Evolutionary conservation across 2,329 filamentous ascomycete species (phyloP), one percentile per base, ranked within the genome.

Genomic region (Xylariaceae sp.): DNA sequence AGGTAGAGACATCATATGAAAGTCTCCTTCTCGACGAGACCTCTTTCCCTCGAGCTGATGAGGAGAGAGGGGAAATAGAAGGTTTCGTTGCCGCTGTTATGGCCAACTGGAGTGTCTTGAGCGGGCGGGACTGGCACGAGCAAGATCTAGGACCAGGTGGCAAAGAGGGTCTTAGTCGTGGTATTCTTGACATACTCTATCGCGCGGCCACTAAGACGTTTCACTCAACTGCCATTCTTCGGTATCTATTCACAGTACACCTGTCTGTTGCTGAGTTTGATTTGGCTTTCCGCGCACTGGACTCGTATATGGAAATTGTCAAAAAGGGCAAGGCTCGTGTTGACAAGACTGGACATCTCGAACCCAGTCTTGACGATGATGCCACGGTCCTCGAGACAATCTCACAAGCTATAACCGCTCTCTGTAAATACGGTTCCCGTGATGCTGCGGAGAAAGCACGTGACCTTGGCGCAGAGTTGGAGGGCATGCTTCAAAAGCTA

Each of bases 191-290:
- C 63, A 87, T 89, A 19, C 73, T 98, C 6, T 98, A 97, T 64
- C 85, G 85, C 30, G 88, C 90, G 17, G 88, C 91, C 7, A 89
- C 86, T 9, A 95, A 93, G 64, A 95, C 90, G 0, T 98, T 93
- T 58, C 93, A 98, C 64, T 98, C 93, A 1, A 95, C 91, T 1
- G 72, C 89, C 9, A 87, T 97, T 47, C 69, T 98, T 22, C 78
- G 91, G 43, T 80, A 90, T 55, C 73, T 98, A 0, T 97, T 97
- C 60, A 84, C 81, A 9, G 85, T 95, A 2, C 93, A 98, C 62
- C 73, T 91, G 15, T 79, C 89, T 2, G 73, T 96, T 15, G 89
- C 89, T 8, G 91, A 98, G 53, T 97, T 96, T 51, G 88, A 95
- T 42, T 71, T 97, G 37, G 90, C 90, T 1, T 83, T 95, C 62